Percentiles rank a stretch among this genome's conserved stretches.
Conservation (phyloP, 176 grass and related monocot genomes). For the Oryza brachyantha region DNA sequence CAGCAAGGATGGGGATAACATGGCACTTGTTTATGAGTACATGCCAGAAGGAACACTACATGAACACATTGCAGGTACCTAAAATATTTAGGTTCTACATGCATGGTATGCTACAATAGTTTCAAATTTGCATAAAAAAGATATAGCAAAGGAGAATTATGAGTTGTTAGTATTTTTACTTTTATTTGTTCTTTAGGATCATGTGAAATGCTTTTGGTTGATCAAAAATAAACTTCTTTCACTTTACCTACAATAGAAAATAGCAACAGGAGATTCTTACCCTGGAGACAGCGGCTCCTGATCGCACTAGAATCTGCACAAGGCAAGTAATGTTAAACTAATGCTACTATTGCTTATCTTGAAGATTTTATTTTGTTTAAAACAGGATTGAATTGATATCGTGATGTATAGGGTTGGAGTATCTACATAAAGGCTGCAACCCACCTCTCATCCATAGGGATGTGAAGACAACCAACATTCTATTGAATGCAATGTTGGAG, state of each 20-base stretch:
- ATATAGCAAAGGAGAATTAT: accelerated
- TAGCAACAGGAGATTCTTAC: neutral
- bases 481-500: slow-evolving; percentile 40
- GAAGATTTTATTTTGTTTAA: neutral
- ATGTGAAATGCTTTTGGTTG: neutral
- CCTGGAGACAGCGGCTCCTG: slow-evolving; percentile 34
- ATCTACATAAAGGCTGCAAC: slow-evolving; percentile 54
- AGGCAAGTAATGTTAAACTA: slow-evolving; percentile 21
- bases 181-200: neutral
- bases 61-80: slow-evolving; percentile 48
- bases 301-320: slow-evolving; percentile 52
- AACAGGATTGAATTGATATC: neutral
- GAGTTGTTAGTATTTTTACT: neutral
- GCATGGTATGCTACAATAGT: neutral
- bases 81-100: neutral
- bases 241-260: slow-evolving; percentile 15
- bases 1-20: slow-evolving; percentile 49
- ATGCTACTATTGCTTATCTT: neutral
- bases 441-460: slow-evolving; percentile 50
- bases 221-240: neutral
- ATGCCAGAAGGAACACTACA: slow-evolving; percentile 63
- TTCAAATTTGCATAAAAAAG: neutral
- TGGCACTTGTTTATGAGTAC: slow-evolving; percentile 71
- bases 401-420: slow-evolving; percentile 45
- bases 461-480: slow-evolving; percentile 61